Evolutionary conservation across 2,329 filamentous ascomycete species (phyloP), one percentile per base, ranked within the genome.

Genomic region (Scorias spongiosa): DNA sequence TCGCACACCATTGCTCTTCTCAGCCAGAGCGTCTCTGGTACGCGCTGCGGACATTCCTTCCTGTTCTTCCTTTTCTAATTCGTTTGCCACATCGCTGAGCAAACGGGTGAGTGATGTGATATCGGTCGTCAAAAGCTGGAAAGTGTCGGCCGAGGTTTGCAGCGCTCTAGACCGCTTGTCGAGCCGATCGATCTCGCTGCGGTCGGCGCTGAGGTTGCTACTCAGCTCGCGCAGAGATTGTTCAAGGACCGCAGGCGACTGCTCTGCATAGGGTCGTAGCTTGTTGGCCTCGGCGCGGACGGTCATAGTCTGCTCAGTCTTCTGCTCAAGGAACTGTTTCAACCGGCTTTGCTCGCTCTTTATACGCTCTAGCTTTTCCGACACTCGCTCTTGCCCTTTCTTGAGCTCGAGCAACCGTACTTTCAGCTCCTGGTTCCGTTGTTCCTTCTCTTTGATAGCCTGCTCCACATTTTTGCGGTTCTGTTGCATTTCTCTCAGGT

Each of bases 91-190:
- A 53, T 96, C 89, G 44, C 91, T 85, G 3, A 96, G 76, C 10
- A 96, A 72, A 57, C 89, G 89, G 56, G 87, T 87, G 57, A 88
- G 93, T 2, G 82, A 80, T 7, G 84, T 79, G 12, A 98, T 86
- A 56, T 98, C 91, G 10, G 81, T 76, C 8, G 81, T 73, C 1
- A 95, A 85, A 0, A 93, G 80, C 2, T 76, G 72, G 59, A 96
- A 96, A 0, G 87, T 89, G 61, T 96, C 89, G 2, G 80, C 79
- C 7, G 85, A 93, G 1, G 89, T 96, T 58, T 96, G 88, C 17
- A 98, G 70, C 0, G 87, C 89, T 47, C 91, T 76, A n/a, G 84
- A 79, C 44, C 89, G 76, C 50, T 85, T 80, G 61, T 98, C 91
- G 39, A 96, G 75, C 1, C 79, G 70, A 57, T 96, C 89, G 48